Conservation (phyloP, 371 early-diverging fungal genomes). For the Apophysomyces elegans region DNA sequence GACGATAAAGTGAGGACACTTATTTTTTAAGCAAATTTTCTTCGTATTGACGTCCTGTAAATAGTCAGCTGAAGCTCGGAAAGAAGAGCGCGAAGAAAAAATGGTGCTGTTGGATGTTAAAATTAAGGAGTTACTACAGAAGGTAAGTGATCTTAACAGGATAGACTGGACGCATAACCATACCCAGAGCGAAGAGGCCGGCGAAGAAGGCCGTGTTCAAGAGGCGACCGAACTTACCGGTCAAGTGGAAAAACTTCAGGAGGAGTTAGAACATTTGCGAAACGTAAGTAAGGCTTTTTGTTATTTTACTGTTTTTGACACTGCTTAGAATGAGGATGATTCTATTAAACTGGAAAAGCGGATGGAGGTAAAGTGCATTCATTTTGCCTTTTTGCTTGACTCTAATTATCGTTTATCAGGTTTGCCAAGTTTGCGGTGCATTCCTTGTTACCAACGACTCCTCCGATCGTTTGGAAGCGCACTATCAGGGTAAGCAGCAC, state of each 20-base stretch:
- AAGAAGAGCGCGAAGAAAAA: slow-evolving; percentile 83
- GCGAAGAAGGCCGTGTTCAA: slow-evolving; percentile 79
- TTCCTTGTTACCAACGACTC: slow-evolving; percentile 86
- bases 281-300: slow-evolving; percentile 44
- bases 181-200: slow-evolving; percentile 67
- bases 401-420: slow-evolving; percentile 33
- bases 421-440: slow-evolving; percentile 91
- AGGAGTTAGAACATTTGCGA: slow-evolving; percentile 65
- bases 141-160: slow-evolving; percentile 36
- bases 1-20: slow-evolving; percentile 64
- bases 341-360: slow-evolving; percentile 75
- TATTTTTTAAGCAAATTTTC: slow-evolving; percentile 11
- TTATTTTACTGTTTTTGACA: background rate
- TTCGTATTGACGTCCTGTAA: background rate
- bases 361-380: slow-evolving; percentile 53
- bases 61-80: slow-evolving; percentile 65
- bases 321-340: slow-evolving; percentile 65
- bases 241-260: slow-evolving; percentile 69
- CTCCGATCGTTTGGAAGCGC: slow-evolving; percentile 83
- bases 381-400: background rate
- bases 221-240: slow-evolving; percentile 73
- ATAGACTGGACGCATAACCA: slow-evolving; percentile 2
- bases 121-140: slow-evolving; percentile 72
- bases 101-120: slow-evolving; percentile 85
- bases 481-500: slow-evolving; percentile 89